These are phyloP conservation scores for Diplodia corticola DNA, from an alignment of 2,329 filamentous ascomycete species.

Conservation along the genomic window DNA sequence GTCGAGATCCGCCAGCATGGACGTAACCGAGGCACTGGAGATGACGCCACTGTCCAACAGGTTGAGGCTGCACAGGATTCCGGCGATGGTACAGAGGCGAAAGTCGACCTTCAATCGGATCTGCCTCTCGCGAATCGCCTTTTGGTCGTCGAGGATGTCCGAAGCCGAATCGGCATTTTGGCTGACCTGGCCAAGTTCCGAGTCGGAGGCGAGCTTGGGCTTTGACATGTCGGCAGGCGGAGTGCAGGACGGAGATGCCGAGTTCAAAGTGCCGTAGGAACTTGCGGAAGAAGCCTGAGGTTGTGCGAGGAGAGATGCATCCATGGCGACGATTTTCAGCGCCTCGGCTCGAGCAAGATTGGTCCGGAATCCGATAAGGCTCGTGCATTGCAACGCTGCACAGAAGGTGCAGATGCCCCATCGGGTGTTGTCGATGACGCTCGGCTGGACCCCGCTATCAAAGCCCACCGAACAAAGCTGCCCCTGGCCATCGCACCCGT, in stretches of 20 bases:
- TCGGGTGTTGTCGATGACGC: not conserved
- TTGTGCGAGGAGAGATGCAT: not conserved
- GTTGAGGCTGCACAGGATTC: conserved; percentile 69
- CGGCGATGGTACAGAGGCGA: conserved; percentile 68
- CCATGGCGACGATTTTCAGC: not conserved
- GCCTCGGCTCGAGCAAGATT: not conserved
- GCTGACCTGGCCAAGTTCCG: not conserved
- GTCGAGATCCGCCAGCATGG: conserved; percentile 64
- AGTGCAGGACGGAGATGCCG: not conserved
- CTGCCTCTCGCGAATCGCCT: conserved; percentile 43
- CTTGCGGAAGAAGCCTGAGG: not conserved
- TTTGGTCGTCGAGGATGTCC: conserved; percentile 9
- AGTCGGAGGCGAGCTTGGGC: not conserved
- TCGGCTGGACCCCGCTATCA: not conserved
- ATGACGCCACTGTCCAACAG: conserved; percentile 70
- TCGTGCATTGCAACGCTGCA: not conserved
- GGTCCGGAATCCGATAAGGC: not conserved
- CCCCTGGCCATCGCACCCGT: too few species aligned
- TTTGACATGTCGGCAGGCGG: not conserved
- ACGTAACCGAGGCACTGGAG: conserved; percentile 68
- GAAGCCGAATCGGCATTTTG: not conserved
- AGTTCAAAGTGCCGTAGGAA: conserved; percentile 16
- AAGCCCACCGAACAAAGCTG: too few species aligned
- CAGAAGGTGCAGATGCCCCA: not conserved
- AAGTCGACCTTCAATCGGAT: conserved; percentile 66